phyloP scores from a whole-genome alignment of 2,329 filamentous ascomycete genomes.

The Cytospora mali region DNA sequence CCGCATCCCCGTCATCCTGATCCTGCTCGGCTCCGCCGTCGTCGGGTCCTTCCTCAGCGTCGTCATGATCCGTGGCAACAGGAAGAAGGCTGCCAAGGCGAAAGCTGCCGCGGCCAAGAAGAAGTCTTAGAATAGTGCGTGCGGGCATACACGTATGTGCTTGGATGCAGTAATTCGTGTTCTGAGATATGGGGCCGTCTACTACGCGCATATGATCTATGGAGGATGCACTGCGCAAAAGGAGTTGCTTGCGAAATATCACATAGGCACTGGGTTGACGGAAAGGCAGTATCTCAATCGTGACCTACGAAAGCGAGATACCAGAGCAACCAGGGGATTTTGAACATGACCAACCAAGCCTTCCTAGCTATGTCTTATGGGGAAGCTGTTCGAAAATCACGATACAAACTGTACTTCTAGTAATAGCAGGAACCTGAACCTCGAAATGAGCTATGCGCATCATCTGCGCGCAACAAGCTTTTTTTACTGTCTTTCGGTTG shows the following conservation, averaged over 20 bases:
- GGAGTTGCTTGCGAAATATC: not conserved
- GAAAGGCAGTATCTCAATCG: not conserved
- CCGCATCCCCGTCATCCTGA: slow-evolving; percentile 94
- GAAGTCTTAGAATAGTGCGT: slow-evolving; percentile 65
- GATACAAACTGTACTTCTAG: not conserved
- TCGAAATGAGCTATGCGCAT: slow-evolving; percentile 6
- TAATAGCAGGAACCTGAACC: slow-evolving; percentile 8
- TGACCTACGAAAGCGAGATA: not conserved
- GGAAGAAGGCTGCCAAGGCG: slow-evolving; percentile 94
- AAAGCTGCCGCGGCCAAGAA: slow-evolving; percentile 78
- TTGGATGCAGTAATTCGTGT: not conserved
- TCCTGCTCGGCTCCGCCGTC: slow-evolving; percentile 87
- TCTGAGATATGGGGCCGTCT: not conserved
- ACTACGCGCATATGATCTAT: not conserved
- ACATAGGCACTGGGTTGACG: not conserved
- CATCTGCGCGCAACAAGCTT: slow-evolving; percentile 4
- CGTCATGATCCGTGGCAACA: slow-evolving; percentile 98
- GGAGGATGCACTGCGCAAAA: not conserved
- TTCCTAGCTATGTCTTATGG: not conserved
- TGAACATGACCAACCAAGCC: not conserved
- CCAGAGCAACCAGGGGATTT: not conserved
- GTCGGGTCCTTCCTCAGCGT: slow-evolving; percentile 94
- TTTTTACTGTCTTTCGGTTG: slow-evolving; percentile 18
- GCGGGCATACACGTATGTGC: not conserved
- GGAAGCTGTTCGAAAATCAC: not conserved